phyloP scores from a whole-genome alignment of 2,329 filamentous ascomycete genomes.

The Hypoxylon sp. region DNA sequence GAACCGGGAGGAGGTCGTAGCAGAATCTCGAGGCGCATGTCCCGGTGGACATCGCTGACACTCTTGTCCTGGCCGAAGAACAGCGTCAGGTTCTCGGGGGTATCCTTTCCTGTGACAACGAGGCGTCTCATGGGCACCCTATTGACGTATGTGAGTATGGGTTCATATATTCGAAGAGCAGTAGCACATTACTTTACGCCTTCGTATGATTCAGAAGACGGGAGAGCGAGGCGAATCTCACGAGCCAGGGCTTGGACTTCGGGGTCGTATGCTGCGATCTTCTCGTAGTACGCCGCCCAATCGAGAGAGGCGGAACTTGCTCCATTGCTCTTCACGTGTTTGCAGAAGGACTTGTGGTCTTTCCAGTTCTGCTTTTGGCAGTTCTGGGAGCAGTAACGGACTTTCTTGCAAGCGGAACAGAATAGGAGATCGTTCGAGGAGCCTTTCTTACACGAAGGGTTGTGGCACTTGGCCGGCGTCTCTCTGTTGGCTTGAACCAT shows the following conservation, averaged over 20 bases:
- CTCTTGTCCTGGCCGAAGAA: conserved; percentile 38
- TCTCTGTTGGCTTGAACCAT: neutral
- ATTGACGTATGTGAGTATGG: conserved; percentile 1
- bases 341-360: conserved; percentile 46
- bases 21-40: conserved; percentile 10
- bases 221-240: conserved; percentile 19
- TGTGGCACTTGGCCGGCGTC: conserved; percentile 13
- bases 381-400: conserved; percentile 44
- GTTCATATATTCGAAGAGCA: neutral
- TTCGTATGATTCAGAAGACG: neutral
- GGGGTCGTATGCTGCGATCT: conserved; percentile 30
- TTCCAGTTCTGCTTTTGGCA: conserved; percentile 47
- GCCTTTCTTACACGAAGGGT: conserved; percentile 17
- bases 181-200: conserved; percentile 1
- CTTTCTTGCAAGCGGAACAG: conserved; percentile 41
- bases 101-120: conserved; percentile 28
- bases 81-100: conserved; percentile 35
- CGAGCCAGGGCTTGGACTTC: conserved; percentile 20
- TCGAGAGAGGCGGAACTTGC: conserved; percentile 21
- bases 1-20: conserved; percentile 23
- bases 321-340: conserved; percentile 22
- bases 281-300: conserved; percentile 20
- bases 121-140: conserved; percentile 22
- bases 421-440: conserved; percentile 14
- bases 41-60: neutral